A percentile compares a stretch with the other conserved stretches of the same genome.
Conservation (phyloP, 768 basidiomycete species). For the Suillus variegatus region DNA sequence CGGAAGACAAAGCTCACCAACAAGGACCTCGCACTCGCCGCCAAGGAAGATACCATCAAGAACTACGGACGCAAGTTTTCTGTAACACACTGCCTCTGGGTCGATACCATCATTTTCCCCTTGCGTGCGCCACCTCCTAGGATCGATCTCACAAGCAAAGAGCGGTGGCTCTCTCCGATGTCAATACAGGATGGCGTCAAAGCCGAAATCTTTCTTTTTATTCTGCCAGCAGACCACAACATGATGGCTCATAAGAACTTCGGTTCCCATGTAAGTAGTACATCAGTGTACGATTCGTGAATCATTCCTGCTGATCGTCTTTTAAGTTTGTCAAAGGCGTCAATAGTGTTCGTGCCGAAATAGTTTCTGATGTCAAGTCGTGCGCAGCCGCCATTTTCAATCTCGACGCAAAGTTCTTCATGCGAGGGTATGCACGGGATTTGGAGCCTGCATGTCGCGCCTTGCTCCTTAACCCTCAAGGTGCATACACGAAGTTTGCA, state of each 20-base stretch:
- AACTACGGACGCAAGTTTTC: neutral
- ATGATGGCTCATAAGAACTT: constrained; percentile 8
- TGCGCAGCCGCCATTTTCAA: neutral
- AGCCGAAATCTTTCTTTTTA: constrained; percentile 7
- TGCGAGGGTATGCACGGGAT: neutral
- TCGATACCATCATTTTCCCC: neutral
- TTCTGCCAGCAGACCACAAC: neutral
- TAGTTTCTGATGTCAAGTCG: neutral
- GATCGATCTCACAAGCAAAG: neutral
- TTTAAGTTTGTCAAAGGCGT: constrained; percentile 8
- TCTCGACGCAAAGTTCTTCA: constrained; percentile 2
- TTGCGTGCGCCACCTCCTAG: neutral
- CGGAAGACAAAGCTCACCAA: neutral
- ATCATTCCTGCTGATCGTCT: neutral
- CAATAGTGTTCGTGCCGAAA: neutral
- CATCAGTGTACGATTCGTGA: too few relatives aligned
- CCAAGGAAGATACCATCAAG: neutral
- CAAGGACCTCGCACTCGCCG: neutral
- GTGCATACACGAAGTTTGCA: constrained; percentile 2
- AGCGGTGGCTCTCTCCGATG: constrained; percentile 8
- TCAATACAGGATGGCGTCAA: constrained; percentile 8
- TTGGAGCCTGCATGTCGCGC: neutral
- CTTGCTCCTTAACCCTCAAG: neutral
- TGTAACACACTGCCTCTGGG: neutral
- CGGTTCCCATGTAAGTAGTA: constrained; percentile 4